phyloP scores from a whole-genome alignment of 768 basidiomycete genomes.

The Collybiopsis luxurians region DNA sequence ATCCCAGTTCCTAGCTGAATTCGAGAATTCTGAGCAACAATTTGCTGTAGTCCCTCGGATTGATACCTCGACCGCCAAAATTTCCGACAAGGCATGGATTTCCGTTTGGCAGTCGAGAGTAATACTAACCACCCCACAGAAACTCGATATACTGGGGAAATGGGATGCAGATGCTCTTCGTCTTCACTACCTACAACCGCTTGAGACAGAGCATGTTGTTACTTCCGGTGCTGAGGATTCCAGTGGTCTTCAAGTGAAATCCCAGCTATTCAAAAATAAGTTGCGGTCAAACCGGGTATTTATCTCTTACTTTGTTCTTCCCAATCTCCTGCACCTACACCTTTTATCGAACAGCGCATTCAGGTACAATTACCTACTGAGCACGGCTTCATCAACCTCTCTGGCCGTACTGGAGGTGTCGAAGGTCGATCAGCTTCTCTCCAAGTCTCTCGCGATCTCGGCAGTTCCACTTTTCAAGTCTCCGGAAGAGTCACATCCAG shows the following conservation, averaged over 20 bases:
- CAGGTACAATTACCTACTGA: constrained; percentile 23
- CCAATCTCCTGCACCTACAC: neutral
- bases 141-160: constrained; percentile 42
- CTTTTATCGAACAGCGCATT: constrained; percentile 21
- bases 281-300: constrained; percentile 36
- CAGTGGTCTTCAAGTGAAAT: constrained; percentile 26
- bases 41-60: constrained; percentile 43
- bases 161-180: constrained; percentile 42
- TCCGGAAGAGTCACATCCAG: constrained; percentile 43
- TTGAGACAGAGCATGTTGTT: constrained; percentile 40
- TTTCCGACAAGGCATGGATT: constrained; percentile 32
- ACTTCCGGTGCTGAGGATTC: constrained; percentile 17
- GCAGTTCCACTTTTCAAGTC: neutral
- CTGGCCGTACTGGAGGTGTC: constrained; percentile 41
- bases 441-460: neutral
- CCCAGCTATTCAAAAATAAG: constrained; percentile 34
- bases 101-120: neutral
- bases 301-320: neutral
- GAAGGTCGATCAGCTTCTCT: constrained; percentile 33
- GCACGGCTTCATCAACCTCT: constrained; percentile 34
- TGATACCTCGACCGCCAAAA: constrained; percentile 32
- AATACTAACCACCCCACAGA: constrained; percentile 16
- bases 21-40: constrained; percentile 37
- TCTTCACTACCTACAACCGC: constrained; percentile 47
- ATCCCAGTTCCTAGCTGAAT: constrained; percentile 41